phyloP scores from a whole-genome alignment of 306 rosid genomes.

The Luffa acutangula region DNA sequence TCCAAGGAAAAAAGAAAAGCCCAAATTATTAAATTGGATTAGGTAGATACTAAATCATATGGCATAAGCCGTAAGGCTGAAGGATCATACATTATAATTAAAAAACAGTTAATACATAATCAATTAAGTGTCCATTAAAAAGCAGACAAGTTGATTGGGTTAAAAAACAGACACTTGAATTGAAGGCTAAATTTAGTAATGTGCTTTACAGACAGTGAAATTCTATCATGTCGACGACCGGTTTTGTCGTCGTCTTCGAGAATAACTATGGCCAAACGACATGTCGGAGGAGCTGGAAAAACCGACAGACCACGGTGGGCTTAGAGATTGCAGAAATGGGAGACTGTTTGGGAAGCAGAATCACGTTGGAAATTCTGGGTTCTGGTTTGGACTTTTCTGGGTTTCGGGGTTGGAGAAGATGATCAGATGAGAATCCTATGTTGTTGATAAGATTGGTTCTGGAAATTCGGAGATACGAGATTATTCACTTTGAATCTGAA shows the following conservation, averaged over 20 bases:
- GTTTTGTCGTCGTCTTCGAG: slow-evolving; percentile 24
- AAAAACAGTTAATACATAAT: neutral
- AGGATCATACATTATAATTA: neutral
- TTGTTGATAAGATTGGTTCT: slow-evolving; percentile 24
- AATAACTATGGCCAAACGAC: neutral
- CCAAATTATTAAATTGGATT: neutral
- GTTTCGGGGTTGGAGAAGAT: slow-evolving; percentile 9
- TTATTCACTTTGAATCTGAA: neutral
- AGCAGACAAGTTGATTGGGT: slow-evolving; percentile 38
- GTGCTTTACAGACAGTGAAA: neutral
- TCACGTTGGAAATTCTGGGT: neutral
- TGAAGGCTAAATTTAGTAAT: neutral
- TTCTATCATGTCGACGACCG: neutral
- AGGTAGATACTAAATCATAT: neutral
- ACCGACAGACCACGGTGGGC: neutral
- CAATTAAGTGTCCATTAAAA: slow-evolving; percentile 24
- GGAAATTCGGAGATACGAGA: neutral
- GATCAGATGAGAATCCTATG: slow-evolving; percentile 43
- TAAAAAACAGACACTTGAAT: slow-evolving; percentile 10
- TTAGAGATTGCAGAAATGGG: neutral
- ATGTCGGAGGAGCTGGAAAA: neutral
- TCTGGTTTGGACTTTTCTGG: neutral
- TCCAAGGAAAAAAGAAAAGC: neutral
- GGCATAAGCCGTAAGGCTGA: neutral
- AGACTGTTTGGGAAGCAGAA: neutral